Evolutionary conservation across 352 stramenopile species (phyloP), one percentile per base, ranked within the genome.

Genomic region (Phytophthora hybrid): DNA sequence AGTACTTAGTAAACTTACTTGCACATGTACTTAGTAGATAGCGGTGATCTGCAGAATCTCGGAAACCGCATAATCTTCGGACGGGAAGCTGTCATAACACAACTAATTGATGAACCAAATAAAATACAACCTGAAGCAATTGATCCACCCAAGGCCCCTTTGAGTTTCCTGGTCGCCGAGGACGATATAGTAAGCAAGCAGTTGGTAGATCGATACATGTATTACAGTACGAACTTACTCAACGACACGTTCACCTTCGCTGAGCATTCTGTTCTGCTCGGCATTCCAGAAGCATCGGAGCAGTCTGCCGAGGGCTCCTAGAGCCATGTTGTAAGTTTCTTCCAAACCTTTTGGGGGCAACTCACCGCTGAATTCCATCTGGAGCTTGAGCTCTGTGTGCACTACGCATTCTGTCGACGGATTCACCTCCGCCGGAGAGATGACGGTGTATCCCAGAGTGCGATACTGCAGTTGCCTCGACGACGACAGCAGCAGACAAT

Each of bases 161-260:
- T 80, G 74, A 77, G 69, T 34, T 80, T 77, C 46, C 41, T 77
- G 14, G 54, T 18, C 0, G 16, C 52, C 23, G 64, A 75, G 21
- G 74, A 80, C 13, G 61, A 75, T n/a, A n/a, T n/a, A n/a, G n/a
- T n/a, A n/a, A n/a, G n/a, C 41, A 59, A 59, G n/a, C n/a, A n/a
- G n/a, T n/a, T n/a, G n/a, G n/a, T n/a, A n/a, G n/a, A n/a, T n/a
- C n/a, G n/a, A n/a, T n/a, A n/a, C n/a, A n/a, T n/a, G n/a, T n/a
- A 31, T 31, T 31, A 31, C 29, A 7, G 37, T 46, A 26, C 1
- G 23, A 26, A 1, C 4, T n/a, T 46, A 46, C 37, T 46, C 13
- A 18, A 46, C 37, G 1, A 46, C 37, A 18, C 37, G 37, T 46
- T 14, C 37, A 16, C 13, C 13, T 46, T 53, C 46, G 18, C 18